Percentiles rank a stretch among this genome's conserved stretches.
These are phyloP conservation scores for Kwoniella europaea DNA, from an alignment of 768 basidiomycete genomes.

Conservation along the genomic window DNA sequence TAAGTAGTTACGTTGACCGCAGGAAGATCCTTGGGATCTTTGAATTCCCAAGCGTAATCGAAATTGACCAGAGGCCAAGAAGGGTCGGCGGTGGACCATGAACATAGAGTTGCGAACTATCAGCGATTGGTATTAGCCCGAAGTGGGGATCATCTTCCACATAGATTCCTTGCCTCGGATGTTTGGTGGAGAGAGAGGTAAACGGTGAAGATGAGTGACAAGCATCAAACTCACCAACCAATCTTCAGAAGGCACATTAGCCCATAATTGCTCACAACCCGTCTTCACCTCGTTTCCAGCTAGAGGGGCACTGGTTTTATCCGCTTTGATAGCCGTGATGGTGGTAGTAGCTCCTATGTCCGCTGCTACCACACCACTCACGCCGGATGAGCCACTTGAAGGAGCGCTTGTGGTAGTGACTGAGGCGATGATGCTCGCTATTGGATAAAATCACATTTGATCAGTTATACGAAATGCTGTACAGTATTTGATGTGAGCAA, in stretches of 20 bases:
- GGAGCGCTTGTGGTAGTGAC: no score
- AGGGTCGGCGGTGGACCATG: background rate
- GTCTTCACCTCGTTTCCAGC: background rate
- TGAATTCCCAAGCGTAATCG: background rate
- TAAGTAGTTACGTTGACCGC: background rate
- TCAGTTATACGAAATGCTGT: no score
- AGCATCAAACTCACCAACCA: constrained; percentile 24
- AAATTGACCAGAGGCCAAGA: background rate
- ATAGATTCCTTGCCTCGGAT: no score
- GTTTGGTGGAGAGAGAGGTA: no score
- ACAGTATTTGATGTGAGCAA: no score
- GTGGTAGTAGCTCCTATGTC: background rate
- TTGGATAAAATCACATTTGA: no score
- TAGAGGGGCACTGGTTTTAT: background rate
- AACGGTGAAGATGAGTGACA: no score
- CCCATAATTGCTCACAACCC: background rate
- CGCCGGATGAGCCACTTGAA: no score
- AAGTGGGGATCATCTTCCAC: no score
- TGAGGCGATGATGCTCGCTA: no score
- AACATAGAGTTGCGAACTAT: constrained; percentile 7
- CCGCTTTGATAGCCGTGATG: background rate
- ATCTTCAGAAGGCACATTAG: constrained; percentile 5
- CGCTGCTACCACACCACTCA: background rate
- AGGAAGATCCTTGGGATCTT: background rate
- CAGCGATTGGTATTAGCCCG: no score